A percentile compares a stretch with the other conserved stretches of the same genome.
Conservation (phyloP, 305 asterid species). For the Euphrasia arctica region DNA sequence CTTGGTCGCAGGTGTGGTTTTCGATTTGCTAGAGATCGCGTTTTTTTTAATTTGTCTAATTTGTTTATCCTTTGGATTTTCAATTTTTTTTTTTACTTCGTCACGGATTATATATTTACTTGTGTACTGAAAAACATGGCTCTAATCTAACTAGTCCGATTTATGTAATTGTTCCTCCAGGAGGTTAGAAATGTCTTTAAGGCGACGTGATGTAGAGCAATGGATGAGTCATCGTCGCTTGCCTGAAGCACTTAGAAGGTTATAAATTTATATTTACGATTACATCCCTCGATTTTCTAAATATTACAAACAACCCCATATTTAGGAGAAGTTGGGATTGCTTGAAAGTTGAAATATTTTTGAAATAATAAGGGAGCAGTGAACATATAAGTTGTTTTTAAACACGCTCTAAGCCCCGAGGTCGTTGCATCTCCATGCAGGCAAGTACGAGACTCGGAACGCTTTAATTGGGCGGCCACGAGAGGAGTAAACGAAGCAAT, state of each 20-base stretch:
- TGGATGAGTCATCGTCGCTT: constrained; percentile 96
- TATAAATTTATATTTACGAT: background rate
- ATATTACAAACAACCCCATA: background rate
- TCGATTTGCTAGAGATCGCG: no score
- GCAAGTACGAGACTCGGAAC: constrained; percentile 70
- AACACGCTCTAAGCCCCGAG: no score
- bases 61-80: no score
- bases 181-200: constrained; percentile 75
- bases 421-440: constrained; percentile 34
- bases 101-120: background rate
- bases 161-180: constrained; percentile 29
- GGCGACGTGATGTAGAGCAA: constrained; percentile 90
- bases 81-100: background rate
- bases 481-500: constrained; percentile 77
- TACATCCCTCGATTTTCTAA: background rate
- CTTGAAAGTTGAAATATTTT: background rate
- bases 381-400: no score
- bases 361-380: background rate
- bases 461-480: constrained; percentile 84
- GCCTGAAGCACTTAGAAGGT: constrained; percentile 75
- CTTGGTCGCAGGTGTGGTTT: constrained; percentile 80
- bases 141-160: background rate
- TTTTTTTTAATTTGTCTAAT: no score
- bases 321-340: background rate
- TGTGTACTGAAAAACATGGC: background rate